Base-by-base conservation (phyloP, 768 basidiomycete species). In the Leccinum boreale region DNA sequence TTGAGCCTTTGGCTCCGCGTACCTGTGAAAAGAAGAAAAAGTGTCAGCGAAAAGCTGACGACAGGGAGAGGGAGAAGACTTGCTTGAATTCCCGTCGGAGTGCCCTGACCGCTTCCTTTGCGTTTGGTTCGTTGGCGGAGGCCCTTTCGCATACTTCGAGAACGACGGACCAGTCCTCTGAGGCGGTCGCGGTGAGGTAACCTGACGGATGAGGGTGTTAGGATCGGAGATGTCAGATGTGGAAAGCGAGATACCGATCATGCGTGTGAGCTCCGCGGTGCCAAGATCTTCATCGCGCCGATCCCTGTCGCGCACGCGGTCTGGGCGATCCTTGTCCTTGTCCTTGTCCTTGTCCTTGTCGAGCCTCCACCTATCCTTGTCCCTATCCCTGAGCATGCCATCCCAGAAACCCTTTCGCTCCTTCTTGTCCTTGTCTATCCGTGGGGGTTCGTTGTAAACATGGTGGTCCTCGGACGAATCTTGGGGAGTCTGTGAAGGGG, bases 81-180 rank as follows among this genome's bases (percentile, higher is more conserved):
- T 58, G 90, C 85, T 94, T 94, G 80, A 97, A 92, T 70, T 93
- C 92, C 45, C 86, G 82, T 50, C 93, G 76, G 46, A 95, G 77
- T 1, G 93, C 90, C 53, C 85, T 85, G 6, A 88, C 85, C 0
- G 93, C 92, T 67, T 94, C 94, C 68, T 89, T 94, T 10, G 91
- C 90, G 53, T 85, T 85, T 9, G 73, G 68, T 56, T 94, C 90
- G 63, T 67, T 88, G 2, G 81, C 72, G 1, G 89, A 90, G 4
- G 90, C 89, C 33, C 90, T 79, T 54, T 96, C 93, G 65, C 90
- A 94, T 15, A 94, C 89, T 54, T 93, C 91, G 51, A 93, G 77
- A 0, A 94, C 88, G 29, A 92, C 79, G 0, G 80, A 72, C 87
- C 90, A 92, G 67, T 93, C 89, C 68, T 93, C 90, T 3, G 90